Conservation (phyloP, 164 flowering plant genomes). For the Vitis rupestris region DNA sequence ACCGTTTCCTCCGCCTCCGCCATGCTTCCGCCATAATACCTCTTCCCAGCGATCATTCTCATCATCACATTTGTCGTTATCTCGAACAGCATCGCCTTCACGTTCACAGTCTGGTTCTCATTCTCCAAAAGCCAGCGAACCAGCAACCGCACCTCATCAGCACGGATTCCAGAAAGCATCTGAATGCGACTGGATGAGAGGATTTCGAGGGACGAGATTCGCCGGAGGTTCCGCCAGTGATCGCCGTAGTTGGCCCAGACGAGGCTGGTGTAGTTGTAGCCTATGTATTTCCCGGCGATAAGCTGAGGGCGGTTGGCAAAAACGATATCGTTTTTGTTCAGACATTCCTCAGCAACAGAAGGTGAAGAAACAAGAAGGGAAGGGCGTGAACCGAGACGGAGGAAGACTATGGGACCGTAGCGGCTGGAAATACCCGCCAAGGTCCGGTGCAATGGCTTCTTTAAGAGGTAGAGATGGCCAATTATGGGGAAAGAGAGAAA, state of each 20-base stretch:
- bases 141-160: slow-evolving; percentile 35
- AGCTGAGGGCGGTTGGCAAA: slow-evolving; percentile 52
- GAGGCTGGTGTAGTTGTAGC: slow-evolving; percentile 30
- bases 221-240: slow-evolving; percentile 53
- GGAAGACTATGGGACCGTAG: slow-evolving; percentile 28
- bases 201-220: slow-evolving; percentile 33
- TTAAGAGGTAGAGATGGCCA: slow-evolving; percentile 50
- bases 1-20: slow-evolving; percentile 28
- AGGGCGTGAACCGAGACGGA: slow-evolving; percentile 34
- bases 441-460: slow-evolving; percentile 38
- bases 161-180: slow-evolving; percentile 23
- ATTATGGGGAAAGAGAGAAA: slow-evolving; percentile 38
- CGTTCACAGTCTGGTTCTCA: slow-evolving; percentile 15
- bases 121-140: slow-evolving; percentile 11
- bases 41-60: slow-evolving; percentile 57
- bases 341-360: slow-evolving; percentile 42
- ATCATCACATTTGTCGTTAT: slow-evolving; percentile 41
- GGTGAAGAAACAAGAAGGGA: slow-evolving; percentile 50
- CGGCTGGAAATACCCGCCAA: slow-evolving; percentile 22
- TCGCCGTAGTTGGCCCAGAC: slow-evolving; percentile 42
- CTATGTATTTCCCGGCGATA: slow-evolving; percentile 32
- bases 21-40: slow-evolving; percentile 36
- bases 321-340: slow-evolving; percentile 45
- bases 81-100: slow-evolving; percentile 33
- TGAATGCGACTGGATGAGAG: slow-evolving; percentile 39